Evolutionary conservation across 2,329 filamentous ascomycete species (phyloP).

Genomic region (Beauveria sp.): DNA sequence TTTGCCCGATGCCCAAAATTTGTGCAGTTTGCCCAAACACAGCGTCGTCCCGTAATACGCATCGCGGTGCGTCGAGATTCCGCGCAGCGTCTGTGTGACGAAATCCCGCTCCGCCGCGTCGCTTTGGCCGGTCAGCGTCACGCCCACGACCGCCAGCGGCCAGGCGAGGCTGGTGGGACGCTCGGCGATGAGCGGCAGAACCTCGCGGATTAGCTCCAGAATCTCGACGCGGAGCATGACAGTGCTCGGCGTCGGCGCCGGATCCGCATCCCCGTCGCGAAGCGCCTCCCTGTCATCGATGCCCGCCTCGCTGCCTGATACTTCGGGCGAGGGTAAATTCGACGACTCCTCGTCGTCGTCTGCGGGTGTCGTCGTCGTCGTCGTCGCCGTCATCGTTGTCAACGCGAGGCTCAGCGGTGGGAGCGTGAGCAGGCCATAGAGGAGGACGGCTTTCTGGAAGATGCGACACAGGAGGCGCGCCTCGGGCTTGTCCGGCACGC

Average conservation of each 20-base stretch:
- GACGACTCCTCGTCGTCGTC: not conserved
- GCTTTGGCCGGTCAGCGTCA: not conserved
- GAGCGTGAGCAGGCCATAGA: constrained; percentile 5
- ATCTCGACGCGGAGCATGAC: not conserved
- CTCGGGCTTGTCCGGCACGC: constrained; percentile 5
- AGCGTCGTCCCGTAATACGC: constrained; percentile 2
- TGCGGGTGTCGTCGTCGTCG: not conserved
- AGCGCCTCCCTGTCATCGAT: not conserved
- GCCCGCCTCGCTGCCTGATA: not conserved
- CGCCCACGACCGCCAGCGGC: constrained; percentile 3
- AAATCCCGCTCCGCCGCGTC: not conserved
- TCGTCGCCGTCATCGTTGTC: not conserved
- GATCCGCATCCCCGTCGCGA: not conserved
- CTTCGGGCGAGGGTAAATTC: not conserved
- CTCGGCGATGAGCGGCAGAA: not conserved
- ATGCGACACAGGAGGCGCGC: not conserved
- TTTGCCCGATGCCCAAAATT: not conserved
- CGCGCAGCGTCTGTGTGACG: not conserved
- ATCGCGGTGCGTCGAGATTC: not conserved
- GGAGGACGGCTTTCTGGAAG: not conserved
- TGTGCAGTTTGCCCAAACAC: not conserved
- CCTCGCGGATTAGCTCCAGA: not conserved
- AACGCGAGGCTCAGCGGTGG: not conserved
- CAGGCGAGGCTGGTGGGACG: not conserved
- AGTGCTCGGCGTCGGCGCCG: not conserved